Evolutionary conservation across 2,329 filamentous ascomycete species (phyloP).

Genomic region (Zasmidium cellare): DNA sequence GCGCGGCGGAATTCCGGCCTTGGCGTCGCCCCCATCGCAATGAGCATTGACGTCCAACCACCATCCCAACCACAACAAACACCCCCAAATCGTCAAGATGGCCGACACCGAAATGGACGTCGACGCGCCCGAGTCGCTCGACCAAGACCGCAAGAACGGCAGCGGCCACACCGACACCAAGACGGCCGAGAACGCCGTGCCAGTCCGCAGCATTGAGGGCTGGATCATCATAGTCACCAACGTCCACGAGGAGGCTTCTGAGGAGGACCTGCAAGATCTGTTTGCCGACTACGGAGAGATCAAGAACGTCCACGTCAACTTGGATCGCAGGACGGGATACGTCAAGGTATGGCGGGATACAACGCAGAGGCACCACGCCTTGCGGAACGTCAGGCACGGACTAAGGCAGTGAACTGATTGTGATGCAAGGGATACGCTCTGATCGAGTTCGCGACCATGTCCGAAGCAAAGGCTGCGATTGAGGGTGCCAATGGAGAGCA

Average conservation of each 20-base stretch:
- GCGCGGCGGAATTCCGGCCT: neutral
- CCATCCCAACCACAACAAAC: neutral
- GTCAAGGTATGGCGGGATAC: conserved; percentile 64
- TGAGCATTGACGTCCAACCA: neutral
- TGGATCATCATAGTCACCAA: conserved; percentile 89
- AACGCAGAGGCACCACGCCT: neutral
- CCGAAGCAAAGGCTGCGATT: conserved; percentile 79
- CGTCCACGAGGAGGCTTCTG: conserved; percentile 82
- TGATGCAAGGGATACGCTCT: conserved; percentile 72
- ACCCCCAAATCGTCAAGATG: conserved; percentile 23
- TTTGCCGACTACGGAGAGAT: conserved; percentile 85
- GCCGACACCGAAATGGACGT: conserved; percentile 55
- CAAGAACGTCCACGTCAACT: conserved; percentile 81
- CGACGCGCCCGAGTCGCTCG: conserved; percentile 48
- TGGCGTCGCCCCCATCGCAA: neutral
- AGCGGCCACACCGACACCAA: conserved; percentile 59
- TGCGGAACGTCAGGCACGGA: neutral
- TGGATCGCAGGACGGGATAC: conserved; percentile 80
- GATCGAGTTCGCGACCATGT: conserved; percentile 78
- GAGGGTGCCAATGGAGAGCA: conserved; percentile 76
- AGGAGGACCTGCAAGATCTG: conserved; percentile 77
- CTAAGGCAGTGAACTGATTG: neutral
- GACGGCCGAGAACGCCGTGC: conserved; percentile 72
- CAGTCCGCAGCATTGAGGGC: conserved; percentile 82
- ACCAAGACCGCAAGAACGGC: conserved; percentile 15